Evolutionary conservation across 176 grass and related monocot genomes (phyloP), one percentile per base, ranked within the genome.

Genomic region (Zizania latifolia): DNA sequence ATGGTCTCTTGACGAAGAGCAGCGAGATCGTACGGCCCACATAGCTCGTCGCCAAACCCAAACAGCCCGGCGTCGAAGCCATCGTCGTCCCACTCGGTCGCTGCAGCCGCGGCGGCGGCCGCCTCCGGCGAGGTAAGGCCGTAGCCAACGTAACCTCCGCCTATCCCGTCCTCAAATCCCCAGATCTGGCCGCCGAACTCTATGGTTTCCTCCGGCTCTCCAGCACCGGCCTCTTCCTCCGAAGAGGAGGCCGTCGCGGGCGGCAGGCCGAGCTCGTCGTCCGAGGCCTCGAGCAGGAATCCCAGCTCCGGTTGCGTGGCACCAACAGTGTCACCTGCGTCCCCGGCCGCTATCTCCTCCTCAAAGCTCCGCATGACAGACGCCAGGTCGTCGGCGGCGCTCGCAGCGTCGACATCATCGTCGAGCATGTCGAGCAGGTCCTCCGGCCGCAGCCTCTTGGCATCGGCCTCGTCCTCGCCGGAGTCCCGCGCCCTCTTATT

Each of bases 211-310:
- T 48, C 71, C 28, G 29, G 43, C n/a, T 58, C 67, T 1, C 51
- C 82, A 4, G 19, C 62, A 2, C 56, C 71, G 37, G 24, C 78
- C 2, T 50, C 78, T n/a, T 80, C 82, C 11, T 31, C 32, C 1
- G 75, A 81, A 1, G 76, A 72, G 0, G 28, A 59, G 0, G 55
- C 29, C 0, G 32, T 81, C 1, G 50, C 29, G 55, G 92, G 93
- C 14, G 93, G 93, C 26, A 96, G 84, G 0, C 93, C 93, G 4
- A 96, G 89, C 84, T 96, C 93, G 78, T 96, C 93, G 64, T 96
- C 93, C 3, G 93, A 92, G 9, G 93, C 93, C 75, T 92, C 89
- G 6, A 96, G 75, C 9, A 92, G 81, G 71, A 89, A 96, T 0
- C 86, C 89, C 0, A 96, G 77, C 41, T 96, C 88, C 1, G 76